Conservation (phyloP, 1,139 yeast species). For the Citeromyces hawaiiensis region DNA sequence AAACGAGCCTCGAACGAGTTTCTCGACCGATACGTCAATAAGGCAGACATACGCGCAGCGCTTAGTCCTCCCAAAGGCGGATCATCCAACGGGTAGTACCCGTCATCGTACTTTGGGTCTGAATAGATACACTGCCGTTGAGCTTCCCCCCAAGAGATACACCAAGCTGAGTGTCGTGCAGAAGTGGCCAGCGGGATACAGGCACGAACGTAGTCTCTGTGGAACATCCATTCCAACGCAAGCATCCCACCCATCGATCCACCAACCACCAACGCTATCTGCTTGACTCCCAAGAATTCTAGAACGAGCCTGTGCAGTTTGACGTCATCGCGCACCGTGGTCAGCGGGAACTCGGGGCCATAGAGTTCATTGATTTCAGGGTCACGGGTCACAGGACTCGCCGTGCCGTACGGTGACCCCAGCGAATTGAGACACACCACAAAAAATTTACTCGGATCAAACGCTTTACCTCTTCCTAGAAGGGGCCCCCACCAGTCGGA, state of each 20-base stretch:
- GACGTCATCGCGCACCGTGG: conserved; percentile 86
- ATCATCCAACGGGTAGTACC: conserved; percentile 62
- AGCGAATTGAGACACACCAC: conserved; percentile 79
- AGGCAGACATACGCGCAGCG: conserved; percentile 96
- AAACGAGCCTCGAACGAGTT: conserved; percentile 85
- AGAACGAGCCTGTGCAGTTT: conserved; percentile 65
- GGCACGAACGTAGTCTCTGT: conserved; percentile 54
- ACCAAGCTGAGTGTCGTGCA: conserved; percentile 96
- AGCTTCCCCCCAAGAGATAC: conserved; percentile 97
- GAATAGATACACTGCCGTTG: conserved; percentile 92
- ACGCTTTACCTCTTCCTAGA: conserved; percentile 74
- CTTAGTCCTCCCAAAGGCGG: conserved; percentile 82
- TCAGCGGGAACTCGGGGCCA: conserved; percentile 92
- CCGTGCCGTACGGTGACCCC: conserved; percentile 95
- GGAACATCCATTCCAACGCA: conserved; percentile 76
- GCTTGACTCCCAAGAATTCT: conserved; percentile 53
- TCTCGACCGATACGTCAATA: conserved; percentile 82
- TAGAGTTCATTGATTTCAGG: conserved; percentile 60
- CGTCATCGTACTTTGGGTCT: conserved; percentile 87
- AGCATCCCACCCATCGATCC: conserved; percentile 99
- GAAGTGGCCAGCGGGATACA: conserved; percentile 86
- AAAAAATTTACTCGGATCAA: conserved; percentile 81
- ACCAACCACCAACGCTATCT: conserved; percentile 78
- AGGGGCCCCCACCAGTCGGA: conserved; percentile 99
- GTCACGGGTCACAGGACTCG: conserved; percentile 76